Conservation (phyloP, 2,329 filamentous ascomycete species). For the Lasiodiplodia citricola region DNA sequence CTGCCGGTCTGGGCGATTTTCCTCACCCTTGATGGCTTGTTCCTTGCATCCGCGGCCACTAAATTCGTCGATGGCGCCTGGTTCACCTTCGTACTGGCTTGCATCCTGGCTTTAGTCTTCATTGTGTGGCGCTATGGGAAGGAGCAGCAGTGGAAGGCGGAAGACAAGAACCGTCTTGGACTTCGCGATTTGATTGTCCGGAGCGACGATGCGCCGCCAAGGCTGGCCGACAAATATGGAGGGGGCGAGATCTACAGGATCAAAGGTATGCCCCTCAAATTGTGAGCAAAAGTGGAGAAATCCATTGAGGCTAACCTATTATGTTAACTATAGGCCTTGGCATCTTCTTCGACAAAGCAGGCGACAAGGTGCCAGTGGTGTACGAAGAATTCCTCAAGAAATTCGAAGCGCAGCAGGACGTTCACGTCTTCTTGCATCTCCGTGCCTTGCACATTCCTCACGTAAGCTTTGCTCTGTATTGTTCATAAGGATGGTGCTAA, state of each 20-base stretch:
- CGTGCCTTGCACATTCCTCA: slow-evolving; percentile 64
- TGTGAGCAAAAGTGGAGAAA: background rate
- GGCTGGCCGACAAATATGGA: slow-evolving; percentile 49
- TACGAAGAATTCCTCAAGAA: slow-evolving; percentile 77
- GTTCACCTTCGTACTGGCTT: slow-evolving; percentile 73
- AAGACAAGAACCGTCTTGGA: slow-evolving; percentile 64
- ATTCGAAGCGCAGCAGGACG: slow-evolving; percentile 69
- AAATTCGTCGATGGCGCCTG: slow-evolving; percentile 79
- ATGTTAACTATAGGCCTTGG: slow-evolving; percentile 62
- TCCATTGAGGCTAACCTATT: slow-evolving; percentile 25
- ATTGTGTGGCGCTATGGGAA: slow-evolving; percentile 81
- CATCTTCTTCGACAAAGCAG: slow-evolving; percentile 80
- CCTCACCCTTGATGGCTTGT: slow-evolving; percentile 70
- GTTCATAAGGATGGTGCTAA: background rate
- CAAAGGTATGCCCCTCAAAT: slow-evolving; percentile 29
- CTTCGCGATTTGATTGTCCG: slow-evolving; percentile 54
- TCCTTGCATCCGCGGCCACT: slow-evolving; percentile 70
- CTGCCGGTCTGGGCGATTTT: slow-evolving; percentile 67
- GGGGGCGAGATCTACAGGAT: slow-evolving; percentile 45
- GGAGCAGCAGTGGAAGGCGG: slow-evolving; percentile 75
- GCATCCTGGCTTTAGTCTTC: slow-evolving; percentile 68
- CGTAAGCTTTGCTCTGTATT: slow-evolving; percentile 34
- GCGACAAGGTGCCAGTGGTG: slow-evolving; percentile 67
- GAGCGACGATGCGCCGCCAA: slow-evolving; percentile 39
- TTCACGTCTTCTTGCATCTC: slow-evolving; percentile 77